These are phyloP conservation scores for Podaxis mareebaensis DNA, from an alignment of 768 basidiomycete genomes.

Conservation along the genomic window DNA sequence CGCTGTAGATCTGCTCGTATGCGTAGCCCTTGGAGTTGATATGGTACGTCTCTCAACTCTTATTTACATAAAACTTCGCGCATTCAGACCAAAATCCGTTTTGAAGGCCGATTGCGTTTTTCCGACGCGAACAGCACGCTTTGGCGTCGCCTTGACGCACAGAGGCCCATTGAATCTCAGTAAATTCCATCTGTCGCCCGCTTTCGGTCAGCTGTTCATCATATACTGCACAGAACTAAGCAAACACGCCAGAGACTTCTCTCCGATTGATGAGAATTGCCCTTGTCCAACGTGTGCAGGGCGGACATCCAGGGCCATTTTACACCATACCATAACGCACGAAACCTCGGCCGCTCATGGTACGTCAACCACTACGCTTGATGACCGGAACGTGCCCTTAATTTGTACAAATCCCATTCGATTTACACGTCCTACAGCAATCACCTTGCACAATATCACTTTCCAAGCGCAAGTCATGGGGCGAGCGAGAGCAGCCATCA, in stretches of 20 bases:
- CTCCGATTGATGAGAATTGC: conserved; percentile 72
- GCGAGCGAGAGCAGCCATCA: conserved; percentile 77
- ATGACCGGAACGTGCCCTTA: not conserved
- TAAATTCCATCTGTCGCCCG: conserved; percentile 32
- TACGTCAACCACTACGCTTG: conserved; percentile 29
- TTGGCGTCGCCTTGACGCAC: conserved; percentile 86
- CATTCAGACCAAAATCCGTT: conserved; percentile 26
- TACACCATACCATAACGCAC: conserved; percentile 74
- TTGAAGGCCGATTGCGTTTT: conserved; percentile 85
- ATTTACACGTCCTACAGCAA: conserved; percentile 42
- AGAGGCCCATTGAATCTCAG: conserved; percentile 82
- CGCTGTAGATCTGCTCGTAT: conserved; percentile 76
- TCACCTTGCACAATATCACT: conserved; percentile 81
- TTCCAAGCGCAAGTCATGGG: conserved; percentile 91
- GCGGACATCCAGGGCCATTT: conserved; percentile 67
- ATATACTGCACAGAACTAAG: conserved; percentile 51
- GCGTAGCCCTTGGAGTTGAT: conserved; percentile 89
- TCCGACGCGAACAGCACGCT: conserved; percentile 88
- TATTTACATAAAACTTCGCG: not conserved
- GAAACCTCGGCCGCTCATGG: conserved; percentile 90
- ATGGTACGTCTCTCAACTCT: conserved; percentile 56
- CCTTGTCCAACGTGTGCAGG: conserved; percentile 84
- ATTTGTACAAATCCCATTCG: not conserved
- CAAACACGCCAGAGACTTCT: conserved; percentile 70
- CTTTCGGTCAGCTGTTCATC: not conserved